phyloP scores from a whole-genome alignment of 768 basidiomycete genomes.

The Kwoniella dendrophila region DNA sequence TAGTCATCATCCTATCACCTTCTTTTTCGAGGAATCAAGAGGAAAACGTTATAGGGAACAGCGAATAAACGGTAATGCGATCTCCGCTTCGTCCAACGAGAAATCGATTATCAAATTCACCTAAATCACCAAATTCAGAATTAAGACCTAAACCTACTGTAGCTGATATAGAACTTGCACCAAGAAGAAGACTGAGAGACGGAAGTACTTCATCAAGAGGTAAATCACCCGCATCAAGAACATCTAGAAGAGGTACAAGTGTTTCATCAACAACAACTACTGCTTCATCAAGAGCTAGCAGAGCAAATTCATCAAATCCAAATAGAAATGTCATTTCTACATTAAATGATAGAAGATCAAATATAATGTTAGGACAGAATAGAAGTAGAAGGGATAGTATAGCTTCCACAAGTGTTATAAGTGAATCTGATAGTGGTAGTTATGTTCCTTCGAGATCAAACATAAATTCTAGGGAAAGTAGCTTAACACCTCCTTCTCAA shows the following conservation, averaged over 20 bases:
- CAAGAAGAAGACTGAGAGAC: constrained; percentile 36
- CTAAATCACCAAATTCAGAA: constrained; percentile 12
- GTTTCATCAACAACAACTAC: constrained; percentile 9
- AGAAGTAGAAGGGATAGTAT: constrained; percentile 2
- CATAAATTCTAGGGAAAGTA: constrained; percentile 10
- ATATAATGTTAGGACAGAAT: neutral
- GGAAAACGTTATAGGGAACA: no score
- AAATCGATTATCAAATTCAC: constrained; percentile 7
- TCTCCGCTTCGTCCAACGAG: constrained; percentile 20
- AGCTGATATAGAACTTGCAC: constrained; percentile 30
- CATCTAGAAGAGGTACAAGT: constrained; percentile 10
- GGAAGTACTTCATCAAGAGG: constrained; percentile 19
- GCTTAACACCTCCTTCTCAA: constrained; percentile 8
- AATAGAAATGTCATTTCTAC: neutral
- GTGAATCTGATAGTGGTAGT: constrained; percentile 12
- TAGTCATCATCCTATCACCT: no score
- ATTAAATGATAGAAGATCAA: neutral
- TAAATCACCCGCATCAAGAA: neutral
- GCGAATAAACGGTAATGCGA: no score
- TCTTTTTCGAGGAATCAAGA: neutral
- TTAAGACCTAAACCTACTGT: constrained; percentile 34
- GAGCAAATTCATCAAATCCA: constrained; percentile 3
- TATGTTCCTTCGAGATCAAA: neutral
- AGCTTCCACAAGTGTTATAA: neutral
- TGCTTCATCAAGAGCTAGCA: constrained; percentile 3